Base-by-base conservation (phyloP, 371 early-diverging fungal species). In the Mortierella sp. region DNA sequence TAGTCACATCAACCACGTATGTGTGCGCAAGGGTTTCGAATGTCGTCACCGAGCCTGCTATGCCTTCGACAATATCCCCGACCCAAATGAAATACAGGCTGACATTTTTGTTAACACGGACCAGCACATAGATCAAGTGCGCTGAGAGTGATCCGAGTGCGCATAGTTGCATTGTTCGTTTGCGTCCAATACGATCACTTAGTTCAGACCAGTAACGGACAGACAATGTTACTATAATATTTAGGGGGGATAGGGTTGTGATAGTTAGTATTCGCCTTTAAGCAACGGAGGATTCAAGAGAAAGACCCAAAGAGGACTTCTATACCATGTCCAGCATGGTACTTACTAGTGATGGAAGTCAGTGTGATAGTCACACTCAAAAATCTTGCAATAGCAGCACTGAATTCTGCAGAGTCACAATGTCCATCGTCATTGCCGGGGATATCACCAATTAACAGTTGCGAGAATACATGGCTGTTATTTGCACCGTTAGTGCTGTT, bases 351-450 rank as follows among this genome's bases (percentile, higher is more conserved):
- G 12, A 45, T 11, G 2, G 72, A 45, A 0, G 77, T 18, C 12
- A 72, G 1, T 3, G 77, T 62, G 18, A 26, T 30, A 43, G 22
- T 11, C 16, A 77, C 62, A 16, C 77, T 64, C 20, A 39, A 0
- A 26, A 77, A 77, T 45, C 68, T 77, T 18, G 77, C 72, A 60
- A 76, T 67, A 2, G 77, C 72, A 1, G 65, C 65, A 20, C 77
- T 77, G 28, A 72, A 72, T 68, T 77, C 72, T n/a, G 72, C 57
- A 14, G 77, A 64, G 20, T 77, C 63, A 16, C 78, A 77, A 20
- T 57, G 66, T 22, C 43, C 26, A 26, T 59, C 64, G 5, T 26
- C 61, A 30, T 22, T 40, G 14, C 22, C 26, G 10, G 14, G 9
- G 43, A 43, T 43, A 30, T 30, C 30, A 30, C 30, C 30, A 30